A percentile compares a stretch with the other conserved stretches of the same genome.
Evolutionary conservation across 1,284 basidiomycete species (phyloP).

Genomic region (Heterobasidion irregulare): DNA sequence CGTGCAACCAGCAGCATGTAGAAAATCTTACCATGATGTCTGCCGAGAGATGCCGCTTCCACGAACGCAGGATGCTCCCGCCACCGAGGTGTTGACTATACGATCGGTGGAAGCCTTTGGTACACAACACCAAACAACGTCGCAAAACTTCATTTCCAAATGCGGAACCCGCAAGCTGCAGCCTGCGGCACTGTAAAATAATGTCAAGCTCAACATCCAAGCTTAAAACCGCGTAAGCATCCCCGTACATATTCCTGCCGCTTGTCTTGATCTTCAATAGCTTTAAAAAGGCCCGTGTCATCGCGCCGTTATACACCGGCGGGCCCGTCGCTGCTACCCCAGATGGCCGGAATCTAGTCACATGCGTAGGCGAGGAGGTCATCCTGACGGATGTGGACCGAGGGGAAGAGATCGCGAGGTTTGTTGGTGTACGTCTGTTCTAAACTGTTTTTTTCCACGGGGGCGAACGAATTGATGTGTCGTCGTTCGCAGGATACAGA

Average conservation of each 20-base stretch:
- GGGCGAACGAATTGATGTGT: background rate
- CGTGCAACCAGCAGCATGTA: too few species aligned
- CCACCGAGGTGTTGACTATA: background rate
- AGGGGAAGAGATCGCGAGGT: conserved; percentile 72
- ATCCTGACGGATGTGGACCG: conserved; percentile 74
- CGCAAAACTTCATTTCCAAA: background rate
- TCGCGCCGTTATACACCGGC: conserved; percentile 80
- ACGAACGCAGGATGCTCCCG: background rate
- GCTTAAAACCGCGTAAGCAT: conserved; percentile 53
- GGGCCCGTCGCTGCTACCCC: conserved; percentile 78
- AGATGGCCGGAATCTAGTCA: conserved; percentile 78
- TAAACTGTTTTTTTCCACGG: background rate
- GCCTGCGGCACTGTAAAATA: background rate
- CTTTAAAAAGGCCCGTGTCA: conserved; percentile 64
- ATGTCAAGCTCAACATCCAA: conserved; percentile 18
- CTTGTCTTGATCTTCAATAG: conserved; percentile 26
- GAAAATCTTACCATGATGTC: too few species aligned
- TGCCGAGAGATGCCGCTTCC: too few species aligned
- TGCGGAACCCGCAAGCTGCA: background rate
- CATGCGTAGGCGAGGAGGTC: conserved; percentile 83
- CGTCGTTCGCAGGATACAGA: conserved; percentile 45
- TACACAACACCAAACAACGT: background rate
- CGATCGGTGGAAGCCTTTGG: background rate
- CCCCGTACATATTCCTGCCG: conserved; percentile 1
- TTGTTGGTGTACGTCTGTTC: conserved; percentile 65